phyloP scores from a whole-genome alignment of 495 filamentous ascomycete genomes.

The Neurospora tetraspora region DNA sequence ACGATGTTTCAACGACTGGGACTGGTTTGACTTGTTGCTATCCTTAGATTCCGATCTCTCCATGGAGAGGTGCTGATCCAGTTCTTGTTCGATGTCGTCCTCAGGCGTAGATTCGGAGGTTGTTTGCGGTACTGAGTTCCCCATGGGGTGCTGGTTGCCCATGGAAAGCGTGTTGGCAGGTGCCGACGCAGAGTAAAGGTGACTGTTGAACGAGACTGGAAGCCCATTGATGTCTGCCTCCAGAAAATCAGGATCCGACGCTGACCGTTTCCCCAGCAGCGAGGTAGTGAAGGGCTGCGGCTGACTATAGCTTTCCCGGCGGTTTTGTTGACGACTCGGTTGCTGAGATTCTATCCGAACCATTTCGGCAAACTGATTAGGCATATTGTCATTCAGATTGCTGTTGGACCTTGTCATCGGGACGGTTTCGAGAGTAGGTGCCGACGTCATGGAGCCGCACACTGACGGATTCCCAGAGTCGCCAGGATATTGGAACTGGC shows the following conservation, averaged over 20 bases:
- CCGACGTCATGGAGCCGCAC: conserved; percentile 37
- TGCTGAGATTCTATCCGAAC: conserved; percentile 33
- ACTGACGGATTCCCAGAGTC: conserved; percentile 19
- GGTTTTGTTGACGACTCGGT: conserved; percentile 18
- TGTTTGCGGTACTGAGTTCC: conserved; percentile 23
- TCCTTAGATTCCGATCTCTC: conserved; percentile 34
- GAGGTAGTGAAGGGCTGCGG: conserved; percentile 9
- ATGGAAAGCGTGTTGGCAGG: conserved; percentile 16
- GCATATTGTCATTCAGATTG: conserved; percentile 27
- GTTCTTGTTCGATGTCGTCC: neutral
- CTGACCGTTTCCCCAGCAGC: conserved; percentile 23
- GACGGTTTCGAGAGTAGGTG: conserved; percentile 29
- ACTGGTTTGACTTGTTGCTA: conserved; percentile 33
- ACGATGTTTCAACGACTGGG: conserved; percentile 29
- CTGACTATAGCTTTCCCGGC: conserved; percentile 20
- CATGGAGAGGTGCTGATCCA: conserved; percentile 24
- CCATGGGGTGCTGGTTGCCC: conserved; percentile 24
- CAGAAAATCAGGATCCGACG: conserved; percentile 19
- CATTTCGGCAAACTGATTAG: conserved; percentile 30
- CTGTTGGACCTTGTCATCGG: conserved; percentile 39
- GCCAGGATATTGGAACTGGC: conserved; percentile 3
- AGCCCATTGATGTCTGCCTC: conserved; percentile 25
- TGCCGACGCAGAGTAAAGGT: conserved; percentile 19
- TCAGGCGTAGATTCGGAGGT: conserved; percentile 15
- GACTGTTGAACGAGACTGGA: conserved; percentile 16